These are phyloP conservation scores for Cladosporium colombiae DNA, from an alignment of 2,329 filamentous ascomycete genomes.

Conservation along the genomic window DNA sequence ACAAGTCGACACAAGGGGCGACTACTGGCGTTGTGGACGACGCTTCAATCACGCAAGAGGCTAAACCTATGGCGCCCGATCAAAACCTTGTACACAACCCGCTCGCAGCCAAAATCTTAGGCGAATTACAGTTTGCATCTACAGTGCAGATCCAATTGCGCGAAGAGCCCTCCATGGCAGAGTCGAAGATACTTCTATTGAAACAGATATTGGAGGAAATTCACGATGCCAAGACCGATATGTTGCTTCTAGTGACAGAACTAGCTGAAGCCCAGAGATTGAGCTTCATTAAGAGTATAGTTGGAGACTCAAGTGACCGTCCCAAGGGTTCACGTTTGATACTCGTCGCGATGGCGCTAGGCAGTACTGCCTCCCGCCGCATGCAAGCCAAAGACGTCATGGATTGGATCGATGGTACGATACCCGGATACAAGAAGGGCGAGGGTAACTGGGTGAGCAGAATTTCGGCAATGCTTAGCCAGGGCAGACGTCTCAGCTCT, in stretches of 20 bases:
- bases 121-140: background rate
- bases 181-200: background rate
- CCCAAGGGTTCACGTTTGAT: conserved; percentile 26
- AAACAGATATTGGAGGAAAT: background rate
- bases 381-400: conserved; percentile 26
- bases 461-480: conserved; percentile 7
- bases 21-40: background rate
- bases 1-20: background rate
- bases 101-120: background rate
- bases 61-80: background rate
- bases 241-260: background rate
- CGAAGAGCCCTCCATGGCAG: background rate
- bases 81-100: background rate
- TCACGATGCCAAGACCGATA: background rate
- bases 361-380: conserved; percentile 26
- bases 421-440: conserved; percentile 27
- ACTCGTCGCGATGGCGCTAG: conserved; percentile 36
- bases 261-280: background rate
- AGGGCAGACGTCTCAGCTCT: conserved; percentile 10
- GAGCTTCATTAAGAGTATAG: conserved; percentile 11
- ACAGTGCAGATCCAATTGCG: background rate
- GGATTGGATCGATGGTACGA: conserved; percentile 34
- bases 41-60: background rate
- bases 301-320: conserved; percentile 28
- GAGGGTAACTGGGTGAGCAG: conserved; percentile 24